Evolutionary conservation across 371 early-diverging fungal species (phyloP).

Genomic region (Rhizopus arrhizus): DNA sequence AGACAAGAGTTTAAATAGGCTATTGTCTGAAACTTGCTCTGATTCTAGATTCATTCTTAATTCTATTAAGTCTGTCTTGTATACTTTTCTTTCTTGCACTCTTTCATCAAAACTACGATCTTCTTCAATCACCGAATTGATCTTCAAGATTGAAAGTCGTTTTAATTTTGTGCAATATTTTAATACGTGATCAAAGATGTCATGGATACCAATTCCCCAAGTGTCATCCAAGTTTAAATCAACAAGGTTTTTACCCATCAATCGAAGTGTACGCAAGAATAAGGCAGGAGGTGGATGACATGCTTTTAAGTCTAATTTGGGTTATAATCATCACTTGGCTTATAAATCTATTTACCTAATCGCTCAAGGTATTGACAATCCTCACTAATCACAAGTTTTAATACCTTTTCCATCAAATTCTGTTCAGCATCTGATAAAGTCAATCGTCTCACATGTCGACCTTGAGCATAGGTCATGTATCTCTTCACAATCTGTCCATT

Average conservation of each 20-base stretch:
- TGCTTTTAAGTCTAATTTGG: constrained; percentile 23
- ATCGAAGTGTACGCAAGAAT: constrained; percentile 24
- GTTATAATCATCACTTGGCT: not conserved
- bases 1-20: not conserved
- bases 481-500: constrained; percentile 20
- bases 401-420: constrained; percentile 17
- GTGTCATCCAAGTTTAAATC: constrained; percentile 23
- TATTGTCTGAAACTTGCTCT: not conserved
- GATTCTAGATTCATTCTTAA: not conserved
- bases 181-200: not conserved
- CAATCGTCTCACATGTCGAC: constrained; percentile 32
- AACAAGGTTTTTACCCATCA: constrained; percentile 30
- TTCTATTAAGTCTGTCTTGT: not conserved
- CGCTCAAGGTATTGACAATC: constrained; percentile 38
- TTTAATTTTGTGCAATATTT: not conserved
- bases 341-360: constrained; percentile 25
- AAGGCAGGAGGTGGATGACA: constrained; percentile 16
- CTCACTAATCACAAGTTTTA: constrained; percentile 28
- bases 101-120: not conserved
- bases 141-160: not conserved
- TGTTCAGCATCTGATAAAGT: constrained; percentile 15
- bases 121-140: not conserved
- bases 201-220: not conserved
- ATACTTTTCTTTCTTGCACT: not conserved
- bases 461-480: constrained; percentile 30